Evolutionary conservation across 495 filamentous ascomycete genomes (phyloP).

Genomic region (Xylaria grammica): DNA sequence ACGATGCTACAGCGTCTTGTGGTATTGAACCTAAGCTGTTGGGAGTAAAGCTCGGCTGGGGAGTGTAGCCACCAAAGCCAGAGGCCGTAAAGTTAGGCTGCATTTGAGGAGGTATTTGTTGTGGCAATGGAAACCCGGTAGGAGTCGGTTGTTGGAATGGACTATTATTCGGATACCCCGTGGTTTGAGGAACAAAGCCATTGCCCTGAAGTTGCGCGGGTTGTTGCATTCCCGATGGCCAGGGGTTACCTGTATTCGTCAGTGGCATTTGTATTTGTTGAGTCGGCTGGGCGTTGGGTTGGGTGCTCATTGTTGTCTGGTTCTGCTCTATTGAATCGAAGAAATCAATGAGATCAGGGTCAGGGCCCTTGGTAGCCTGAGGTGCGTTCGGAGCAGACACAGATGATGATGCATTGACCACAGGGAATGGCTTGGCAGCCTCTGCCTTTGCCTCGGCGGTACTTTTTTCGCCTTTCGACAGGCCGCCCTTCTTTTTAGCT

Average conservation of each 20-base stretch:
- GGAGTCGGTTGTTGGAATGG: slow-evolving; percentile 54
- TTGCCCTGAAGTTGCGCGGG: slow-evolving; percentile 52
- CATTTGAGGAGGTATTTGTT: slow-evolving; percentile 50
- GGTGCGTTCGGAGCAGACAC: slow-evolving; percentile 26
- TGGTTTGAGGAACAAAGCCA: slow-evolving; percentile 55
- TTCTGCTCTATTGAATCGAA: slow-evolving; percentile 97
- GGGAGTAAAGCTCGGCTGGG: slow-evolving; percentile 62
- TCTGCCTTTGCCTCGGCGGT: slow-evolving; percentile 45
- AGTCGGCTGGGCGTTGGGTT: slow-evolving; percentile 44
- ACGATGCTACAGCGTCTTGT: slow-evolving; percentile 64
- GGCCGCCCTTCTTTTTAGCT: slow-evolving; percentile 68
- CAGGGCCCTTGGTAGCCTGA: slow-evolving; percentile 62
- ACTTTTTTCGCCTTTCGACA: slow-evolving; percentile 43
- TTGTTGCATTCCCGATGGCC: slow-evolving; percentile 43
- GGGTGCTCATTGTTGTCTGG: slow-evolving; percentile 71
- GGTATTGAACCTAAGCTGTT: slow-evolving; percentile 65
- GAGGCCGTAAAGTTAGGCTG: slow-evolving; percentile 69
- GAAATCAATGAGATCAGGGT: slow-evolving; percentile 92
- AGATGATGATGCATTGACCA: slow-evolving; percentile 33
- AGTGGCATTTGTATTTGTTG: slow-evolving; percentile 33
- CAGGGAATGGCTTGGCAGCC: slow-evolving; percentile 35
- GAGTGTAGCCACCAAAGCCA: slow-evolving; percentile 85
- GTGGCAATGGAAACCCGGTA: slow-evolving; percentile 59
- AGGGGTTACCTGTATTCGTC: slow-evolving; percentile 48
- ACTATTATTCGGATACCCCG: slow-evolving; percentile 53